phyloP scores from a whole-genome alignment of 2,329 filamentous ascomycete species.

The Ustulina deusta region DNA sequence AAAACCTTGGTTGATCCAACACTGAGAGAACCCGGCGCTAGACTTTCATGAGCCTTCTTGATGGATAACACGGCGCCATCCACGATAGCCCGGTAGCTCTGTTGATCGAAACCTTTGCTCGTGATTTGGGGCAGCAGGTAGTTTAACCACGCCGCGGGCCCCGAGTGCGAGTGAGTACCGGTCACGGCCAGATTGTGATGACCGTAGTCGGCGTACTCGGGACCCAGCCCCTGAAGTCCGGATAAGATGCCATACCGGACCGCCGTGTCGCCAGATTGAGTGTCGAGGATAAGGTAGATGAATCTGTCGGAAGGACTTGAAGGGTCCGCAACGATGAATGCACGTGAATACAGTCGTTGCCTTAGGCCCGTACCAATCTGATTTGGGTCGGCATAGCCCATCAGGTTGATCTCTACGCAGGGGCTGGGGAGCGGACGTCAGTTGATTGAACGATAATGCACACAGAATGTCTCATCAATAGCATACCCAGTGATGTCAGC shows the following conservation, averaged over 20 bases:
- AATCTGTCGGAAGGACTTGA: constrained; percentile 77
- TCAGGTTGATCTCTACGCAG: constrained; percentile 89
- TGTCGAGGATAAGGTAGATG: constrained; percentile 89
- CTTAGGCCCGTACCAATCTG: constrained; percentile 87
- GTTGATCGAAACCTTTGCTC: constrained; percentile 84
- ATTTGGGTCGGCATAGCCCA: constrained; percentile 88
- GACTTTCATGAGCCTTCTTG: constrained; percentile 78
- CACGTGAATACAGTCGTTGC: constrained; percentile 87
- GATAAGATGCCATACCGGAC: constrained; percentile 88
- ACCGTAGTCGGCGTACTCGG: constrained; percentile 79
- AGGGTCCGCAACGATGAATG: constrained; percentile 85
- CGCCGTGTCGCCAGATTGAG: constrained; percentile 88
- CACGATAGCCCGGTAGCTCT: constrained; percentile 90
- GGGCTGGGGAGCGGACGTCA: constrained; percentile 60
- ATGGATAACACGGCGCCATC: constrained; percentile 87
- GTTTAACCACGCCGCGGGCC: constrained; percentile 93
- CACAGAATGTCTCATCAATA: not conserved
- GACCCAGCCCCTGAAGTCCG: constrained; percentile 75
- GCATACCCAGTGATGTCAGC: constrained; percentile 65
- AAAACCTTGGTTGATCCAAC: constrained; percentile 76
- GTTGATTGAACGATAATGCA: not conserved
- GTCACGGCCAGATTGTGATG: constrained; percentile 88
- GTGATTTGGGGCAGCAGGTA: constrained; percentile 94
- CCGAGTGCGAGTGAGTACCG: constrained; percentile 92
- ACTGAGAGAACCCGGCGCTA: constrained; percentile 61